phyloP scores from a whole-genome alignment of 345 rosid species.

The Salix arbutifolia region DNA sequence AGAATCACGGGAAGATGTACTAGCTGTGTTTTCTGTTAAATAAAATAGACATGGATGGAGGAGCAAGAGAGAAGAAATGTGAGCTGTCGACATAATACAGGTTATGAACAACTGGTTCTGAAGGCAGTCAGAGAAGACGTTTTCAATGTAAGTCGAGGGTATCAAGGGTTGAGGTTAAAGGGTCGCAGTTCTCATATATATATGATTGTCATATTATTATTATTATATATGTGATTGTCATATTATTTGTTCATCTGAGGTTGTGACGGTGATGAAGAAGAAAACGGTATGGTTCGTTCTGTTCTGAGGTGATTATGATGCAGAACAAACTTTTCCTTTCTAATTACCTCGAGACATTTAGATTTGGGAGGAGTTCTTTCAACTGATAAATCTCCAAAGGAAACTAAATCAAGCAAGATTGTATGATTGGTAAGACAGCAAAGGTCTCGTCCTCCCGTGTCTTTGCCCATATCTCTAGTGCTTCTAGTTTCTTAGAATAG shows the following conservation, averaged over 20 bases:
- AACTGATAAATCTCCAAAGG: background rate
- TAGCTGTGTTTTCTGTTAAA: background rate
- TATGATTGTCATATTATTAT: no score
- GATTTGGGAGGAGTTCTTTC: background rate
- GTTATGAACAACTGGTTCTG: background rate
- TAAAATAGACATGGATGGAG: background rate
- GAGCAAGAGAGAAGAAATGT: background rate
- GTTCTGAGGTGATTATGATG: background rate
- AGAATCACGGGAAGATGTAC: background rate
- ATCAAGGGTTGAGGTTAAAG: background rate
- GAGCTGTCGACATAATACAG: background rate
- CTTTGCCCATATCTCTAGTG: background rate
- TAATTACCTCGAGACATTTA: background rate
- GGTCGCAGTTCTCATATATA: background rate
- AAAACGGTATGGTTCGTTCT: background rate
- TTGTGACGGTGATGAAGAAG: background rate
- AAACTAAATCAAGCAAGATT: background rate
- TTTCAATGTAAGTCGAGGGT: background rate
- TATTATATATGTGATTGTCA: no score
- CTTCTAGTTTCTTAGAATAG: background rate
- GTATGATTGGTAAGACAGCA: background rate
- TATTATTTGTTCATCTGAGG: background rate
- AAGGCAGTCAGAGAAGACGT: background rate
- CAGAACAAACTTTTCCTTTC: background rate
- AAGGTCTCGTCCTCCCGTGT: no score